Percentiles rank a stretch among this genome's conserved stretches.
These are phyloP conservation scores for Boletus bicolor DNA, from an alignment of 768 basidiomycete species.

Conservation along the genomic window DNA sequence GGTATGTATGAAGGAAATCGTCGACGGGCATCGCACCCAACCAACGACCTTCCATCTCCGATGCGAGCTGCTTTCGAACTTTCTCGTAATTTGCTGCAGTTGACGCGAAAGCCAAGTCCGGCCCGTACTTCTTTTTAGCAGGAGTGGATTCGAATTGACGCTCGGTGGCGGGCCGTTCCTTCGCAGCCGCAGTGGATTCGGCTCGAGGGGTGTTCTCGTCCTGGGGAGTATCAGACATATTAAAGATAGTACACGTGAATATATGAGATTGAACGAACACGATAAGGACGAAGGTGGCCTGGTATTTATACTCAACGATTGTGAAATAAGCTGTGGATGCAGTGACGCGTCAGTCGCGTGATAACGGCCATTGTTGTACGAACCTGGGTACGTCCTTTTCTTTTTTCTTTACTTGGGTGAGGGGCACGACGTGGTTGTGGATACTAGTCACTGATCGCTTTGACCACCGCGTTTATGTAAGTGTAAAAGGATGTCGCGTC, in stretches of 20 bases:
- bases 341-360: not conserved
- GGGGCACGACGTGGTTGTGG: too few relatives aligned
- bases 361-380: not conserved
- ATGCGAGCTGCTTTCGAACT: too few relatives aligned
- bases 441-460: too few relatives aligned
- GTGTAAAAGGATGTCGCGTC: too few relatives aligned
- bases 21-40: not conserved
- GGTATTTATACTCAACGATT: not conserved
- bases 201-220: not conserved
- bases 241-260: not conserved
- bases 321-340: not conserved
- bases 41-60: not conserved
- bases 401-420: too few relatives aligned
- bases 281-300: too few relatives aligned
- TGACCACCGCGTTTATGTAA: too few relatives aligned
- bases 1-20: not conserved
- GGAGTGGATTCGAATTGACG: too few relatives aligned
- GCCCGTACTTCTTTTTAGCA: too few relatives aligned
- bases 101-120: too few relatives aligned
- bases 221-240: not conserved
- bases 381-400: not conserved
- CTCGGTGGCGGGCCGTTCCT: not conserved
- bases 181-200: not conserved
- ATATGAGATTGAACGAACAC: too few relatives aligned
- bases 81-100: too few relatives aligned